Evolutionary conservation across 192 early-diverging fungal species (phyloP).

Genomic region (Umbelopsis sp.): DNA sequence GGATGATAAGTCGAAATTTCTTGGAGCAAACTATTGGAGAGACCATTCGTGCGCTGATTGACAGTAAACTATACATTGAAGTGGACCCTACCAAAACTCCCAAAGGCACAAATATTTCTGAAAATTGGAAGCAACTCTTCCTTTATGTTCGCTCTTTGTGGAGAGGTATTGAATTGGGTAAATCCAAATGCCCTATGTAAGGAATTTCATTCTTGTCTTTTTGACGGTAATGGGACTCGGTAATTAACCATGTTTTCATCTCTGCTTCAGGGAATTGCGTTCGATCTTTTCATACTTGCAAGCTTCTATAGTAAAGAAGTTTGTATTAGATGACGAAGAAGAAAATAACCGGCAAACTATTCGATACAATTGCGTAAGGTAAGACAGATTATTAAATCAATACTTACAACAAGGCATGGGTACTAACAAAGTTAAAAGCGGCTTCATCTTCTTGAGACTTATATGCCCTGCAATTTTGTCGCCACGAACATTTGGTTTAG

Average conservation of each 20-base stretch:
- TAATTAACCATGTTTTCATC: background rate
- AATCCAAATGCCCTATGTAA: conserved; percentile 35
- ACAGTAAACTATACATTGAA: conserved; percentile 58
- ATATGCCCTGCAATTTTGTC: conserved; percentile 75
- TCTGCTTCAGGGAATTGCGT: conserved; percentile 45
- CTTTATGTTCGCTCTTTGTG: conserved; percentile 48
- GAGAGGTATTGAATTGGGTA: conserved; percentile 51
- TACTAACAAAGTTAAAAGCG: conserved; percentile 45
- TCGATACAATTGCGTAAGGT: conserved; percentile 45
- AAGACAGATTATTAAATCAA: background rate
- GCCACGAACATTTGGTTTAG: conserved; percentile 72
- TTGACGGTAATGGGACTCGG: too few species aligned
- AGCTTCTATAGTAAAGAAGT: conserved; percentile 43
- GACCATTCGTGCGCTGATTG: conserved; percentile 58
- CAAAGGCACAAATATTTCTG: conserved; percentile 34
- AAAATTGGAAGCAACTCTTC: conserved; percentile 53
- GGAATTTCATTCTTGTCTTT: background rate
- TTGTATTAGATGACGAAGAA: conserved; percentile 28
- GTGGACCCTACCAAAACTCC: conserved; percentile 37
- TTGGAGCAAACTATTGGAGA: conserved; percentile 67
- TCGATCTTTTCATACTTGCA: conserved; percentile 50
- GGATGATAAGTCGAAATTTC: conserved; percentile 60
- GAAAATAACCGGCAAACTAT: conserved; percentile 25
- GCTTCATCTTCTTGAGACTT: conserved; percentile 72
- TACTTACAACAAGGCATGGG: background rate